phyloP scores from a whole-genome alignment of 2,329 filamentous ascomycete species.

The Penicillium sp. region DNA sequence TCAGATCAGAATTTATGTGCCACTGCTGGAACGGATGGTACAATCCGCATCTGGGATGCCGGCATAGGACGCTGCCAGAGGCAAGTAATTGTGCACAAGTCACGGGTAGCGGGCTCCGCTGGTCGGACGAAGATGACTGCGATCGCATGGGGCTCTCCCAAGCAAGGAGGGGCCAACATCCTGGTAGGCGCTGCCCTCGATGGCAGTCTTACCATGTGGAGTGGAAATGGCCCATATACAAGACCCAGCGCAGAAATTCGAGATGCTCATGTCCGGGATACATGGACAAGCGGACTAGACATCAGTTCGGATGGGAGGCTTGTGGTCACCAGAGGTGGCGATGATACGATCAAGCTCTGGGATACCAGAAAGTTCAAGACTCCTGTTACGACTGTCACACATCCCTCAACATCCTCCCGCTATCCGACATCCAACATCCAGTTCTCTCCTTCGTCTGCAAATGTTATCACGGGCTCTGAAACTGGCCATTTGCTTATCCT shows the following conservation, averaged over 20 bases:
- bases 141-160: constrained; percentile 76
- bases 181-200: constrained; percentile 82
- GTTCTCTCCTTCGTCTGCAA: constrained; percentile 80
- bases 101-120: constrained; percentile 79
- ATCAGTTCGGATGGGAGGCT: constrained; percentile 88
- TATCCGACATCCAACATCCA: constrained; percentile 83
- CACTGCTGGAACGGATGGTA: constrained; percentile 93
- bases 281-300: constrained; percentile 90
- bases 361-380: constrained; percentile 94
- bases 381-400: constrained; percentile 75
- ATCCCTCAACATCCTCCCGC: constrained; percentile 77
- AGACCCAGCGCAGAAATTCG: constrained; percentile 79
- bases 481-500: constrained; percentile 87
- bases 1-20: constrained; percentile 79
- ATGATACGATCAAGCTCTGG: constrained; percentile 93
- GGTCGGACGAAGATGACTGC: constrained; percentile 93
- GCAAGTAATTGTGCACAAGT: constrained; percentile 94
- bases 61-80: constrained; percentile 88
- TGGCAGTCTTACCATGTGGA: constrained; percentile 88
- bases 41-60: constrained; percentile 93
- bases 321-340: constrained; percentile 85
- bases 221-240: constrained; percentile 80
- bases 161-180: constrained; percentile 74
- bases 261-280: constrained; percentile 76
- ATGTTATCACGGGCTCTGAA: constrained; percentile 84